Conservation (phyloP, 2,329 filamentous ascomycete species). For the Trichoderma sp. region DNA sequence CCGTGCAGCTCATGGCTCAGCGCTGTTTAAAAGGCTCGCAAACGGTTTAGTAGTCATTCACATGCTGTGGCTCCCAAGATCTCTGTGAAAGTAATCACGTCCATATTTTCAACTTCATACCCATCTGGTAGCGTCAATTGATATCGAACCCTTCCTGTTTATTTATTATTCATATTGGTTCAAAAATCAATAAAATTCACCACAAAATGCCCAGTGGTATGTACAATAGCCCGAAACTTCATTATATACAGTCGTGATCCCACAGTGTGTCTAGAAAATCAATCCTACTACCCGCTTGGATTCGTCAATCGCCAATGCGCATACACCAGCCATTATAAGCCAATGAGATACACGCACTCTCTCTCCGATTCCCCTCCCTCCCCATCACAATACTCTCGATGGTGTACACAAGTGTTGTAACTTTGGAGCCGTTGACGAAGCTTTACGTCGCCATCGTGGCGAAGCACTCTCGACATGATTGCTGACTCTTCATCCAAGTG, state of each 20-base stretch:
- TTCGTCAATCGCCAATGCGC: background rate
- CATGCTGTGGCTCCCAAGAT: background rate
- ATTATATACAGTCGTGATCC: constrained; percentile 5
- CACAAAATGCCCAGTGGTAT: background rate
- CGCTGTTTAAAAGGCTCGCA: background rate
- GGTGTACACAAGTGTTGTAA: background rate
- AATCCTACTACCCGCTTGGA: background rate
- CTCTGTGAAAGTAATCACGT: background rate
- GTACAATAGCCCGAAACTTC: background rate
- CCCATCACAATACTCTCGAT: background rate
- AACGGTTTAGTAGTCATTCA: background rate
- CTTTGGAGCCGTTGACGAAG: background rate
- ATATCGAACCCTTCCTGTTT: background rate
- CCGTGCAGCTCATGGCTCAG: background rate
- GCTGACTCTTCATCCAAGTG: background rate
- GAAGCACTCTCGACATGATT: background rate
- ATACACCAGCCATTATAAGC: background rate
- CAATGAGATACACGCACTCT: background rate
- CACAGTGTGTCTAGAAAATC: background rate
- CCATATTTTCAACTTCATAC: background rate
- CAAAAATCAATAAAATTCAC: background rate
- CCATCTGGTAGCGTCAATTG: background rate
- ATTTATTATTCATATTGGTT: background rate
- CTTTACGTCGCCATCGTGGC: constrained; percentile 9
- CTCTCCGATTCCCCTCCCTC: background rate